These are phyloP conservation scores for Coprinellus micaceus DNA, from an alignment of 768 basidiomycete genomes.

Conservation along the genomic window DNA sequence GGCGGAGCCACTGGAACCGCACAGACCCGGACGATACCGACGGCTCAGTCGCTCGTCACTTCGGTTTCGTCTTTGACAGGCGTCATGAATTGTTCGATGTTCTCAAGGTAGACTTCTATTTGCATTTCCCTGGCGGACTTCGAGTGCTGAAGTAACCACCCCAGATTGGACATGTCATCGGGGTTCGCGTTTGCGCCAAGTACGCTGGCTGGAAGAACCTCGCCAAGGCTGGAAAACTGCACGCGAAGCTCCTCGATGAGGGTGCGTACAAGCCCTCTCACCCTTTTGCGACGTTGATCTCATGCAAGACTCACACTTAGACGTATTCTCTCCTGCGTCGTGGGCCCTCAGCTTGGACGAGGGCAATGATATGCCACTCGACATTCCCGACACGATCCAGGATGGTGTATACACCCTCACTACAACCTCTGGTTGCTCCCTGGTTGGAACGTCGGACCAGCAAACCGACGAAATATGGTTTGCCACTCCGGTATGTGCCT, in stretches of 20 bases:
- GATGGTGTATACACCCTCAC: constrained; percentile 20
- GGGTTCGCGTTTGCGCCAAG: constrained; percentile 18
- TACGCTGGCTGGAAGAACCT: constrained; percentile 18
- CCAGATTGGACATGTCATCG: constrained; percentile 21
- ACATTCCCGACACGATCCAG: constrained; percentile 16
- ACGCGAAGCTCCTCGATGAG: constrained; percentile 18
- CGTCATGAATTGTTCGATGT: constrained; percentile 17
- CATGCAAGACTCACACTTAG: constrained; percentile 2
- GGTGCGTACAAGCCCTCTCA: constrained; percentile 5
- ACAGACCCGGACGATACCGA: constrained; percentile 13
- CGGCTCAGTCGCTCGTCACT: constrained; percentile 12
- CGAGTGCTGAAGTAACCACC: background rate
- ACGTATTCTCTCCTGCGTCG: constrained; percentile 18
- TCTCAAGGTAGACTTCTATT: constrained; percentile 15
- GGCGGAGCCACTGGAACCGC: constrained; percentile 21
- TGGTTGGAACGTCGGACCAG: constrained; percentile 12
- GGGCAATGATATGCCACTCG: constrained; percentile 10
- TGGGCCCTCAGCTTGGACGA: constrained; percentile 17
- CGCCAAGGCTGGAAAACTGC: constrained; percentile 15
- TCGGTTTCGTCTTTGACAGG: constrained; percentile 19
- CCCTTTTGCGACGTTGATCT: background rate
- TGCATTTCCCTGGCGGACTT: background rate
- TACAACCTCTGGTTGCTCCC: constrained; percentile 13
- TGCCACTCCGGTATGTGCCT: constrained; percentile 19
- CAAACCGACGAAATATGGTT: constrained; percentile 22